Percentiles rank a stretch among this genome's conserved stretches.
Conservation (phyloP, 2,329 filamentous ascomycete genomes). For the Sclerotinia borealis region DNA sequence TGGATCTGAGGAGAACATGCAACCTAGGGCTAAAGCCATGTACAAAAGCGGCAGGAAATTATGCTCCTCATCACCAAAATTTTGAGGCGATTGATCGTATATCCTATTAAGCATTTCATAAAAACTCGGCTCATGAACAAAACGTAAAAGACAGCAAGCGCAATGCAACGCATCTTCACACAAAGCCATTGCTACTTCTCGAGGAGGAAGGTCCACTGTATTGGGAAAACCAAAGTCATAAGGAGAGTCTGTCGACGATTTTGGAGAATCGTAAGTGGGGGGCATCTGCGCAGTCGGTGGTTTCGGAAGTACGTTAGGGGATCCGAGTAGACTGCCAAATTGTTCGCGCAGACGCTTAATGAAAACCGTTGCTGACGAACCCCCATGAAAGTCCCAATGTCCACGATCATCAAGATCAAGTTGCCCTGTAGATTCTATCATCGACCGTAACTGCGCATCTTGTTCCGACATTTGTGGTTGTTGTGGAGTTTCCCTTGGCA, state of each 20-base stretch:
- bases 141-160: conserved; percentile 55
- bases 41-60: conserved; percentile 66
- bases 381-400: conserved; percentile 91
- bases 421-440: conserved; percentile 89
- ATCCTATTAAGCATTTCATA: conserved; percentile 70
- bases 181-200: conserved; percentile 47
- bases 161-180: conserved; percentile 52
- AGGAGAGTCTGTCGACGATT: conserved; percentile 29
- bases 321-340: conserved; percentile 69
- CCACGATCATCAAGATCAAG: conserved; percentile 87
- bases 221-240: conserved; percentile 28
- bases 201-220: conserved; percentile 61
- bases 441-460: conserved; percentile 77
- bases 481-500: not conserved
- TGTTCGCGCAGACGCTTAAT: conserved; percentile 81
- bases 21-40: conserved; percentile 64
- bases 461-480: conserved; percentile 37
- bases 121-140: conserved; percentile 78
- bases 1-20: conserved; percentile 59
- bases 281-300: conserved; percentile 36
- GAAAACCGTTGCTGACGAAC: conserved; percentile 87
- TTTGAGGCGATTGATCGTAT: conserved; percentile 62
- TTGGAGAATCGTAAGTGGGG: conserved; percentile 28
- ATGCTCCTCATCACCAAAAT: conserved; percentile 58
- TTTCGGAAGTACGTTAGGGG: conserved; percentile 52